Evolutionary conservation across 2,329 filamentous ascomycete species (phyloP).

Genomic region (Pseudopithomyces maydicus): DNA sequence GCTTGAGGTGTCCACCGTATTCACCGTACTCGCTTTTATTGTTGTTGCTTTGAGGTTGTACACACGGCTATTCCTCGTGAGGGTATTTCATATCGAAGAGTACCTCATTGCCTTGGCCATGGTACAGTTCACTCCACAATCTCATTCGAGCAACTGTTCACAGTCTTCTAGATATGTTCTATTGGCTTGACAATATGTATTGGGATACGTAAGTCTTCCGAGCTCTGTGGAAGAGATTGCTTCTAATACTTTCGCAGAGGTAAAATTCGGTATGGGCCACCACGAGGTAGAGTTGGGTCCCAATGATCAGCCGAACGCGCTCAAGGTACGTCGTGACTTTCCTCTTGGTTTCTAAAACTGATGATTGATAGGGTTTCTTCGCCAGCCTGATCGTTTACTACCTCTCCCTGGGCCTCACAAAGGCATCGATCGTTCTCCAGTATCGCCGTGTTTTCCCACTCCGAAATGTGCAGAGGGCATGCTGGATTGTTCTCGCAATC

Average conservation of each 20-base stretch:
- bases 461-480: constrained; percentile 28
- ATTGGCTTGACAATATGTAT: constrained; percentile 1
- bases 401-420: constrained; percentile 38
- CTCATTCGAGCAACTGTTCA: not conserved
- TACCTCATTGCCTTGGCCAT: constrained; percentile 32
- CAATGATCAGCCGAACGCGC: constrained; percentile 21
- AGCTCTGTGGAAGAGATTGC: constrained; percentile 13
- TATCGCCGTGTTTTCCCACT: constrained; percentile 35
- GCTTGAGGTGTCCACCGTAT: constrained; percentile 26
- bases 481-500: constrained; percentile 29
- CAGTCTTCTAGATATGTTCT: not conserved
- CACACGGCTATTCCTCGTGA: constrained; percentile 37
- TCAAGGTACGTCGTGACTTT: constrained; percentile 26
- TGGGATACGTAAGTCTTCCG: not conserved
- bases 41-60: constrained; percentile 33
- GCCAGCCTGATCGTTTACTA: constrained; percentile 39
- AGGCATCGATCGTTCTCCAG: constrained; percentile 40
- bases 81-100: constrained; percentile 34
- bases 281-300: constrained; percentile 19
- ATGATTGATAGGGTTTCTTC: constrained; percentile 34
- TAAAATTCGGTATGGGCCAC: constrained; percentile 35
- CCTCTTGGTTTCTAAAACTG: constrained; percentile 6
- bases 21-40: constrained; percentile 31
- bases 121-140: constrained; percentile 17
- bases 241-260: constrained; percentile 20